Evolutionary conservation across 2,329 filamentous ascomycete species (phyloP).

Genomic region (Fusarium sp.): DNA sequence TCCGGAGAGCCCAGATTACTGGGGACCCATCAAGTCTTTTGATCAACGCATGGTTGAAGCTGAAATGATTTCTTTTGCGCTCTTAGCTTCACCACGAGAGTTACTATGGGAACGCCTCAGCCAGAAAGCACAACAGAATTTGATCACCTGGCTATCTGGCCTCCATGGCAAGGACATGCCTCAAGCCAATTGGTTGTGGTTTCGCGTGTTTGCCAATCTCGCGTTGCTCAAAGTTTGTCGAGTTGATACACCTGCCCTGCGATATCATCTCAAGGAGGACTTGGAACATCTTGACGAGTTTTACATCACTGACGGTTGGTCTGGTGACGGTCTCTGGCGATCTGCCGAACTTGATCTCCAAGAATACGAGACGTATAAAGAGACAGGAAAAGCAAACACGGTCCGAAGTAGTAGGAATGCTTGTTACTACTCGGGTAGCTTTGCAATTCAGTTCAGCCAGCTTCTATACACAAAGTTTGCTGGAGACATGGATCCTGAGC

Average conservation of each 20-base stretch:
- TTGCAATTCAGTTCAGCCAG: conserved; percentile 63
- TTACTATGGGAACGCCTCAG: conserved; percentile 46
- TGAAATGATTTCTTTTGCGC: conserved; percentile 60
- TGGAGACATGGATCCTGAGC: conserved; percentile 51
- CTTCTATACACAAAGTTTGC: conserved; percentile 58
- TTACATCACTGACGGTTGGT: neutral
- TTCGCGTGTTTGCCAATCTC: conserved; percentile 60
- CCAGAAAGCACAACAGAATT: conserved; percentile 36
- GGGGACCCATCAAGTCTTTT: conserved; percentile 56
- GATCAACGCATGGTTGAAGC: conserved; percentile 66
- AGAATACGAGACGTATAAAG: neutral
- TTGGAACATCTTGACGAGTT: neutral
- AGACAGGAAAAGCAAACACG: conserved; percentile 5
- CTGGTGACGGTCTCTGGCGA: neutral
- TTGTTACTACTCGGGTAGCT: conserved; percentile 64
- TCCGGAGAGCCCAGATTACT: conserved; percentile 52
- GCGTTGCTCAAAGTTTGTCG: conserved; percentile 54
- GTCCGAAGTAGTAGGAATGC: conserved; percentile 48
- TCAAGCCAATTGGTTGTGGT: conserved; percentile 63
- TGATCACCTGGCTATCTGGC: conserved; percentile 53
- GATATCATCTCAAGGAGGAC: neutral
- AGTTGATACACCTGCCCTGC: neutral
- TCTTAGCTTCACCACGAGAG: conserved; percentile 55
- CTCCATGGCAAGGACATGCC: conserved; percentile 58
- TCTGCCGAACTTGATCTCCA: neutral